Base-by-base conservation (phyloP, 2,329 filamentous ascomycete species). In the Tolypocladium endophyticum region DNA sequence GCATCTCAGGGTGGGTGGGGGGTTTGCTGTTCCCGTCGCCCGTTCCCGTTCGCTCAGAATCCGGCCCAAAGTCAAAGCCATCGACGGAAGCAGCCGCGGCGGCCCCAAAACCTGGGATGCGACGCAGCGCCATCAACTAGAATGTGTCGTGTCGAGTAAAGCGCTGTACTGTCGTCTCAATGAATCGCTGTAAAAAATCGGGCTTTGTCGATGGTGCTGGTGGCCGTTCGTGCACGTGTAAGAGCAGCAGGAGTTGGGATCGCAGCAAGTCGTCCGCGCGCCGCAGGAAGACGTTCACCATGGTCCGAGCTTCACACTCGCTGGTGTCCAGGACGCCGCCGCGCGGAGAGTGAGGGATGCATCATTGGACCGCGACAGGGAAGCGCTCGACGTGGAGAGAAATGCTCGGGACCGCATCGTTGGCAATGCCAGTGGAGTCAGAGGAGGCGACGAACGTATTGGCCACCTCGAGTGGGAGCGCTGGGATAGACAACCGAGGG, bases 241-340 rank as follows among this genome's bases (percentile, higher is more conserved):
- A n/a, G n/a, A n/a, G n/a, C n/a, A n/a, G n/a, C 30, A 33, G 30
- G 8, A 8, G 4, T 33, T 33, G 8, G 30, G 4, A 4, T 33
- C 59, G 59, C 38, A 68, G 64, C 63, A 70, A 63, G 12, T 14
- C 9, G 14, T 70, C 65, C 25, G 67, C 57, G 3, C 62, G 64
- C 1, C 25, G 36, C 56, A 64, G 53, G 5, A 64, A 57, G 7
- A 25, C 39, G 5, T 55, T 36, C 16, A 58, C 58, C 3, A 58
- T 36, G 4, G 60, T 47, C 0, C 47, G 9, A 4, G 52, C 50
- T 55, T 36, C 54, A 5, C 23, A 23, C 14, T n/a, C 33, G 20
- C 33, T 30, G n/a, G 54, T 38, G 8, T 43, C 36, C 8, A 38
- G 25, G 33, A 30, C 18, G 35, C 8, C 25, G 16, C 35, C n/a